Percentiles rank a stretch among this genome's conserved stretches.
Conservation (phyloP, 495 filamentous ascomycete genomes). For the Penicillium canescens region DNA sequence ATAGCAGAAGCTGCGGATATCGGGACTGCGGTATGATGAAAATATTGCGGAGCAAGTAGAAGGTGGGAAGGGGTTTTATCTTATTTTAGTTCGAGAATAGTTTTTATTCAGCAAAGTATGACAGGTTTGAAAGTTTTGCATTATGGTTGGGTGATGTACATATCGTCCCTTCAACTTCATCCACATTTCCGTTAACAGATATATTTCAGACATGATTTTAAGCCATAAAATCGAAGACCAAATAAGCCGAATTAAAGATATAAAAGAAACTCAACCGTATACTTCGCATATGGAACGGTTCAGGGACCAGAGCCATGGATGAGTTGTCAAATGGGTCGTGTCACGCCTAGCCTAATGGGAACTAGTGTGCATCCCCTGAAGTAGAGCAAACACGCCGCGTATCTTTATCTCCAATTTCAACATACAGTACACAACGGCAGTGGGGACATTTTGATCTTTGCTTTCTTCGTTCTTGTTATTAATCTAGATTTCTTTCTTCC, state of each 20-base stretch:
- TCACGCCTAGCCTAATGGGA: constrained; percentile 23
- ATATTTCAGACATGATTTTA: no score
- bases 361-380: constrained; percentile 32
- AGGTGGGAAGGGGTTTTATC: background rate
- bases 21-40: constrained; percentile 37
- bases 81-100: background rate
- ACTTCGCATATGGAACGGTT: no score
- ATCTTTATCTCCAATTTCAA: constrained; percentile 14
- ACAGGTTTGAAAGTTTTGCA: no score
- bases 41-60: background rate
- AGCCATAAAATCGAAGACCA: background rate
- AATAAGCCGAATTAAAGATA: background rate
- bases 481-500: constrained; percentile 13
- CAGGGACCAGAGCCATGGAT: background rate
- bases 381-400: constrained; percentile 34
- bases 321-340: constrained; percentile 24
- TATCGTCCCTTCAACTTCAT: no score
- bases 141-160: no score
- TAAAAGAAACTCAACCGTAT: no score
- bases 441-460: constrained; percentile 13
- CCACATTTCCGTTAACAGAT: no score
- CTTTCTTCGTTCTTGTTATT: constrained; percentile 16
- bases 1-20: constrained; percentile 18
- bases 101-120: no score
- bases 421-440: constrained; percentile 6